Conservation (phyloP, 805 yeast species). For the Teunomyces atbi region DNA sequence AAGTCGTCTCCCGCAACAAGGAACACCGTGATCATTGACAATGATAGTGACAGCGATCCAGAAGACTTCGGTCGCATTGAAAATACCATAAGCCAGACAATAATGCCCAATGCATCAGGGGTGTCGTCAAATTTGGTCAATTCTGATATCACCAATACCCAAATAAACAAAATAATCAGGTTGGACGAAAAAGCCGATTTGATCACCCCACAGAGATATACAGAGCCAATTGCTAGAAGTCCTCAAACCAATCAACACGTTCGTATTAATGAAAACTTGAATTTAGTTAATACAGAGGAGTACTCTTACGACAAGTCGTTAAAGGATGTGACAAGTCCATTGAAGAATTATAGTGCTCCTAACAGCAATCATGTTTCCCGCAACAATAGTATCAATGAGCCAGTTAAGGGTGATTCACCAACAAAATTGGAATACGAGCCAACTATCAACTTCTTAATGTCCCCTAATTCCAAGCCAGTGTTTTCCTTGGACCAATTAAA, state of each 20-base stretch:
- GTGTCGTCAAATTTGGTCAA: neutral
- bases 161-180: slow-evolving; percentile 15
- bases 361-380: neutral
- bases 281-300: slow-evolving; percentile 12
- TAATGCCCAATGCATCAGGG: slow-evolving; percentile 12
- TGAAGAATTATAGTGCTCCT: slow-evolving; percentile 13
- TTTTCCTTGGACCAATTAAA: slow-evolving; percentile 27
- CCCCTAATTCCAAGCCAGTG: slow-evolving; percentile 33
- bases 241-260: slow-evolving; percentile 26
- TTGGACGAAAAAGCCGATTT: slow-evolving; percentile 15
- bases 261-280: slow-evolving; percentile 18
- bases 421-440: slow-evolving; percentile 23
- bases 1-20: slow-evolving; percentile 9
- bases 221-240: slow-evolving; percentile 30
- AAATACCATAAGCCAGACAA: slow-evolving; percentile 19
- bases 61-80: slow-evolving; percentile 23
- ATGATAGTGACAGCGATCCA: slow-evolving; percentile 26
- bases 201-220: slow-evolving; percentile 29
- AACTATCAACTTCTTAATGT: slow-evolving; percentile 28
- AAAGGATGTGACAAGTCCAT: slow-evolving; percentile 26
- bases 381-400: neutral
- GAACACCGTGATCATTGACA: slow-evolving; percentile 17
- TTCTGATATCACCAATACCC: slow-evolving; percentile 16
- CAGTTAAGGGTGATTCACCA: slow-evolving; percentile 7
- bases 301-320: slow-evolving; percentile 8